Conservation (phyloP, 257 asterid genomes). For the Solanum gracilifrons region DNA sequence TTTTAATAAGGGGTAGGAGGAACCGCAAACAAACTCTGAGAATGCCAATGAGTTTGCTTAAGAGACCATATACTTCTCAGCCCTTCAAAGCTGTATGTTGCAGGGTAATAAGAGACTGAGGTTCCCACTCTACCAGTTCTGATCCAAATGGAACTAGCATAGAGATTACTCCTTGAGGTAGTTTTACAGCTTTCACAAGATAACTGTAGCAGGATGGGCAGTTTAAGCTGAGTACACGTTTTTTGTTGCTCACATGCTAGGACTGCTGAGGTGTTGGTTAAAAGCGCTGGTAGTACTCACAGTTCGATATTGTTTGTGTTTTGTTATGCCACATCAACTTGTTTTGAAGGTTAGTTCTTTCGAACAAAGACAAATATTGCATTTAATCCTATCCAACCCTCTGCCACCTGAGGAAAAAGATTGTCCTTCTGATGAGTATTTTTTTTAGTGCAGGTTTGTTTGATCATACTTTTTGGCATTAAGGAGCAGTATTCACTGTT, state of each 20-base stretch:
- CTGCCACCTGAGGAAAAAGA: neutral
- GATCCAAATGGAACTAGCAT: slow-evolving; percentile 34
- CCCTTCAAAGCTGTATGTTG: slow-evolving; percentile 77
- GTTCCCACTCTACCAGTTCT: slow-evolving; percentile 36
- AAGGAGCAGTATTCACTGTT: neutral
- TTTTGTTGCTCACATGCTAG: neutral
- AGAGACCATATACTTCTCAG: slow-evolving; percentile 72
- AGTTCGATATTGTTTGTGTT: neutral
- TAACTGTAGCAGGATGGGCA: slow-evolving; percentile 13
- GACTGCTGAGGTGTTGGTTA: neutral
- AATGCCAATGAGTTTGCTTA: slow-evolving; percentile 85
- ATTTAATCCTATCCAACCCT: neutral
- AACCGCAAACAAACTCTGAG: slow-evolving; percentile 74
- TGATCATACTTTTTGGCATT: neutral
- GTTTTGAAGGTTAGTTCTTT: neutral
- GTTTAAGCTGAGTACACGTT: slow-evolving; percentile 5
- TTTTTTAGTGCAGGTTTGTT: neutral
- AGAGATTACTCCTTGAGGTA: slow-evolving; percentile 31
- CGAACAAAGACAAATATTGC: neutral
- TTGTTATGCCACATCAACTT: neutral
- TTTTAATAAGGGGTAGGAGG: slow-evolving; percentile 75
- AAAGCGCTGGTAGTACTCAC: neutral
- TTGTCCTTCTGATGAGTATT: neutral
- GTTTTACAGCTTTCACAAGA: slow-evolving; percentile 3
- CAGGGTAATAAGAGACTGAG: slow-evolving; percentile 77